Evolutionary conservation across 1,284 basidiomycete genomes (phyloP), one percentile per base, ranked within the genome.

Genomic region (Ceratobasidium sp.): DNA sequence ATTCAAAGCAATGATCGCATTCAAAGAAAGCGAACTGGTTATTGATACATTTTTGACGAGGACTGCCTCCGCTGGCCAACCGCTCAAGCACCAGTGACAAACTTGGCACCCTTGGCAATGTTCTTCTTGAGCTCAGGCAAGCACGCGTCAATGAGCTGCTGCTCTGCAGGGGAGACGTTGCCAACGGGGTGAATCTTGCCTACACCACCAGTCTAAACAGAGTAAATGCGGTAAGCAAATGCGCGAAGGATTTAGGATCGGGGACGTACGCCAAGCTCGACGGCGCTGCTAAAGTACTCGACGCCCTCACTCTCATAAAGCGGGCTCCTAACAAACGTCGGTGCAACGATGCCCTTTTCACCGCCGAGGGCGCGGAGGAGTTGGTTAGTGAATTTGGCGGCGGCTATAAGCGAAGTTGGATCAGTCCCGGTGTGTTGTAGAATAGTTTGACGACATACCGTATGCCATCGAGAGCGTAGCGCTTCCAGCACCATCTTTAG

Each of bases 111-210:
- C 91, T 96, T 97, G 86, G 94, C 91, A 82, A 98, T 97, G 91
- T 98, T 98, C 91, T 95, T 96, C 90, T 94, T 94, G 82, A 97
- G 90, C 83, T 97, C 95, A 79, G 95, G 95, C 83, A 97, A 84
- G 88, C 93, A 95, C 67, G 92, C 95, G 61, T 91, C 93, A 82
- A 98, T 87, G 78, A 97, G 89, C 84, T 92, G 91, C 89, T 97
- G 84, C 87, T 98, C 96, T 83, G 93, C 89, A 61, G 90, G 86
- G 46, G 92, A 88, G 81, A 98, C 83, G 52, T 87, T 81, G 69
- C 96, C 96, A 78, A 98, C 84, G 37, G 91, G 90, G 87, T 92
- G 87, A 83, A 98, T 97, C 87, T 92, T 94, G 87, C 92, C 91
- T 79, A 97, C 95, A 89, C 96, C 96, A 79, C 96, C 90, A 77